Evolutionary conservation across 2,329 filamentous ascomycete genomes (phyloP), one percentile per base, ranked within the genome.

Genomic region (Monosporascus sp.): DNA sequence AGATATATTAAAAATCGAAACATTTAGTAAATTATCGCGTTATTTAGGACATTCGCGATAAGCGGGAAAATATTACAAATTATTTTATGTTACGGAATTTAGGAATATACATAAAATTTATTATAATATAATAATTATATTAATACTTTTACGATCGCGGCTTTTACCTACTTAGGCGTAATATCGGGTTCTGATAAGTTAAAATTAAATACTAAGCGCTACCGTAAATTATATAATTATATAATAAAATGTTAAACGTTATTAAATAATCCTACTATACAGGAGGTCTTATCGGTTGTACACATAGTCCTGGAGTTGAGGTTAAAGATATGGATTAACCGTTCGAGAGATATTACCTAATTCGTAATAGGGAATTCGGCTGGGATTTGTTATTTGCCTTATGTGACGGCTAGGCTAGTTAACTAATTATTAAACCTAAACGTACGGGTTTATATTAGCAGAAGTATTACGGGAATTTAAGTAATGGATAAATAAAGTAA

Each of bases 11-110:
- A n/a, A 22, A 18, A 66, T 53, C 0, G 55, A 46, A 3, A 41
- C 35, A 38, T 66, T 63, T n/a, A 52, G 50, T 3, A 67, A 2
- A 67, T 59, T 62, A 65, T 64, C 11, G 62, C 63, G 11, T 58
- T 60, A 3, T 65, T 49, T 1, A 60, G 8, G 7, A 60, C 56
- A 7, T 62, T 62, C 3, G 28, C 49, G n/a, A 65, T 56, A 2
- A 58, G 60, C 2, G 62, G 63, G 15, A 61, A 38, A n/a, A n/a
- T 54, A 1, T 15, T 26, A 17, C 5, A 18, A 2, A 58, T 60
- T 9, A 2, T 50, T 15, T 37, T 11, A 20, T 60, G 52, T 4
- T 48, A 37, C 43, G 9, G 37, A 7, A 31, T 8, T 22, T n/a
- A n/a, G n/a, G n/a, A n/a, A n/a, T n/a, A n/a, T 8, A 7, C 11